Percentiles rank a stretch among this genome's conserved stretches.
Conservation (phyloP, 306 rosid species). For the Castanospermum australe region DNA sequence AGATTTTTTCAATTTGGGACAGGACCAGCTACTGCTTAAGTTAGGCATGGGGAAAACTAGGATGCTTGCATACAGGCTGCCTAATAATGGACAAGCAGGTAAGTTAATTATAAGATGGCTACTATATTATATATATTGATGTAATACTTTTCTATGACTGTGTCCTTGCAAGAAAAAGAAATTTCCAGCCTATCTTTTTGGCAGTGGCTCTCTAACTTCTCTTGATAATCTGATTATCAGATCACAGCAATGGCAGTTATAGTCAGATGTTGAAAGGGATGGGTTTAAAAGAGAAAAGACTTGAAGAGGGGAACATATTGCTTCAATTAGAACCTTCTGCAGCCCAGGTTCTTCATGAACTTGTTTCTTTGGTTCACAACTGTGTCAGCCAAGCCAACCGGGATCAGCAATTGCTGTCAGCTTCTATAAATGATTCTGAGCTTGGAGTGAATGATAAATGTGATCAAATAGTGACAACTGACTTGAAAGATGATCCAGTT, state of each 20-base stretch:
- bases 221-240: slow-evolving; percentile 51
- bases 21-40: slow-evolving; percentile 62
- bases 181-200: slow-evolving; percentile 14
- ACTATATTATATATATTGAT: slow-evolving; percentile 19
- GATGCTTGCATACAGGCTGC: slow-evolving; percentile 26
- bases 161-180: slow-evolving; percentile 6
- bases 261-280: slow-evolving; percentile 41
- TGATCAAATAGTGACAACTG: slow-evolving; percentile 29
- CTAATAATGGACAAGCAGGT: slow-evolving; percentile 47
- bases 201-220: slow-evolving; percentile 19
- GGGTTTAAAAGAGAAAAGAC: slow-evolving; percentile 48
- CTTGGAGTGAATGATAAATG: slow-evolving; percentile 35
- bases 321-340: slow-evolving; percentile 61
- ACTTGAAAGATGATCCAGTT: slow-evolving; percentile 67
- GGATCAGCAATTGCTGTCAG: slow-evolving; percentile 41
- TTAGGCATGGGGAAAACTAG: slow-evolving; percentile 44
- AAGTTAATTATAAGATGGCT: slow-evolving; percentile 28
- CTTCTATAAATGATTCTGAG: slow-evolving; percentile 48
- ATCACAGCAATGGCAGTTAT: slow-evolving; percentile 31
- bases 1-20: slow-evolving; percentile 48
- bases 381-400: slow-evolving; percentile 40
- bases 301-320: slow-evolving; percentile 35
- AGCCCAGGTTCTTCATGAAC: slow-evolving; percentile 77
- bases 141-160: slow-evolving; percentile 6
- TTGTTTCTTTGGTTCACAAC: slow-evolving; percentile 79